Base-by-base conservation (phyloP, 768 basidiomycete genomes). In the Termitomyces heimii region DNA sequence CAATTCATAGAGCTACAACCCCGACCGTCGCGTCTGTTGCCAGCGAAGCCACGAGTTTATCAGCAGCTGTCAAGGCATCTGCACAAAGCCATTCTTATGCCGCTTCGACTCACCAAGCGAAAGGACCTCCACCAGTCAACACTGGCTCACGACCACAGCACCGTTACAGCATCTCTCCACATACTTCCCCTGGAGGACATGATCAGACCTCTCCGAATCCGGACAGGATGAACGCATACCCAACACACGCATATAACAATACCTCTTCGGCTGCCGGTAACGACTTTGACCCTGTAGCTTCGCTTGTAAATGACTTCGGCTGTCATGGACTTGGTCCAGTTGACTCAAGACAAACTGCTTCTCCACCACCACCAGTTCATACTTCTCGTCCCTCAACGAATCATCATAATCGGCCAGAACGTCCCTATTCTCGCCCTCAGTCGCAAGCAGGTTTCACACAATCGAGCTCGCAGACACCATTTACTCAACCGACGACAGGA, bases 231-330 rank as follows among this genome's bases (percentile, higher is more conserved):
- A 50, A 42, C 16, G 31, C 60, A 48, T 58, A 53, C 45, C 20
- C 51, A 13, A n/a, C 45, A 18, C 43, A 59, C 2, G 13, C 47
- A 43, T 42, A 50, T 26, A 31, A 50, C 32, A 49, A 47, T 34
- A 47, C 50, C 4, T 34, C 26, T 16, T 49, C 53, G 29, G 14
- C 29, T 39, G 13, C 45, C 22, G n/a, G n/a, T 44, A 43, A 39
- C 8, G n/a, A 54, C 6, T 66, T 68, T 47, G 67, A 70, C 59
- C 60, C 71, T 34, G 62, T 75, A 24, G 46, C 67, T 53, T 61
- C 69, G 18, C 67, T 79, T 18, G 61, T 70, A 4, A 69, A 75
- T 57, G 72, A 75, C 45, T 76, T 81, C 55, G 68, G 67, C 40
- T 67, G 70, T 37, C 70, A 75, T 26, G 67, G 60, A n/a, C 65